Base-by-base conservation (phyloP, 2,329 filamentous ascomycete genomes). In the Neonectria neomacrospora region DNA sequence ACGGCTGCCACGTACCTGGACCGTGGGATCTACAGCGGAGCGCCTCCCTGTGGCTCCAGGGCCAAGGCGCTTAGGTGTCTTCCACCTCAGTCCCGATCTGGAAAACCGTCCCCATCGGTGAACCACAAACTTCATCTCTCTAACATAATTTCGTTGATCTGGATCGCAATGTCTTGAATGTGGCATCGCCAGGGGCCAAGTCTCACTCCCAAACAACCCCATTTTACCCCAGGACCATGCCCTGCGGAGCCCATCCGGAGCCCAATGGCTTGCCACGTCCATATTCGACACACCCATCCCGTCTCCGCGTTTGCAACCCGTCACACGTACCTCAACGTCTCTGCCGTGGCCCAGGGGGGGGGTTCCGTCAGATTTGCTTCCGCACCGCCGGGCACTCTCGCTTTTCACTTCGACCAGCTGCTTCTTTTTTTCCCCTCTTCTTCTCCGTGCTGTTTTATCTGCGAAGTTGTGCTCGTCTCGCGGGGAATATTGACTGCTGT, bases 261-360 rank as follows among this genome's bases (percentile, higher is more conserved):
- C 34, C 44, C 45, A 47, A 52, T 53, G 22, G 39, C 22, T 45
- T n/a, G 45, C 28, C 45, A 54, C 30, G 12, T 3, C 60, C 26
- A 12, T 18, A 32, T 28, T 50, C 39, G 23, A 42, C 22, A 28
- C 54, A 30, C 41, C 26, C 32, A 45, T 45, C 68, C 42, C 55
- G 34, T 57, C 60, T 61, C 28, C 66, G 61, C 61, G 68, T 73
- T 71, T 70, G 62, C 55, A 56, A 58, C 57, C 45, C 54, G 67
- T 73, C 69, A 39, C 63, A 73, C 73, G 67, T 75, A 60, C 44
- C 67, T 51, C 71, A 66, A 42, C 71, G 63, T 70, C 61, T n/a
- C 66, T 70, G 67, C 39, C 44, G 73, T 75, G 65, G 58, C 65
- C 60, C 58, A 67, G 54, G 61, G 59, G 55, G 32, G 32, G 37